Evolutionary conservation across 768 basidiomycete genomes (phyloP), one percentile per base, ranked within the genome.

Genomic region (Hericium erinaceus): DNA sequence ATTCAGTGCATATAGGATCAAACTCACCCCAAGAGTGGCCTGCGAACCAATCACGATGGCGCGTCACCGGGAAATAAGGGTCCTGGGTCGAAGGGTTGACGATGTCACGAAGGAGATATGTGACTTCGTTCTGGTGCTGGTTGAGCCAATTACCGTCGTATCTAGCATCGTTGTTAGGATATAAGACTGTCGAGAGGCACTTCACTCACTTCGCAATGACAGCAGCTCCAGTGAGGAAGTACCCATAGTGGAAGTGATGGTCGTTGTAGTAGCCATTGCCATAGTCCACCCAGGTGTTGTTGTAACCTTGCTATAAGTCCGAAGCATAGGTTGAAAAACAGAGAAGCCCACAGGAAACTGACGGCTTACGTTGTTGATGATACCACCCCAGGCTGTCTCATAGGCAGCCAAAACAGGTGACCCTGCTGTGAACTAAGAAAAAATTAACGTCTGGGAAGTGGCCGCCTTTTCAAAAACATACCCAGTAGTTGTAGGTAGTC

Each of bases 201-300:
- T 33, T 6, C 6, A 33, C 63, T 33, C 62, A 72, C 67, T 66
- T 70, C 1, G 70, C 70, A 33, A 72, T 65, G 5, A 71, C 68
- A 13, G 71, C 68, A 22, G 66, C 68, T 1, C 64, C 68, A 13
- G 66, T 58, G 6, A 72, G 66, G 61, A 71, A 63, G 49, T 72
- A 72, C 1, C 71, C 71, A 55, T 71, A 72, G 54, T 72, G 71
- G 61, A 72, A 72, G 54, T 71, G 70, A 48, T 72, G 69, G 52
- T 71, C 71, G 54, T 72, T 72, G 58, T 71, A 72, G 18, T 67
- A 72, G 18, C 69, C 70, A 55, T 72, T 72, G n/a, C 71, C 71
- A 33, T 61, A 72, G 54, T 72, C 71, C 8, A 69, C 65, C 57
- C 65, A 68, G 20, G 63, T 52, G 44, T 68, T 60, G 53, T 66